Evolutionary conservation across 1,139 yeast species (phyloP).

Genomic region (Blastobotrys proliferans): DNA sequence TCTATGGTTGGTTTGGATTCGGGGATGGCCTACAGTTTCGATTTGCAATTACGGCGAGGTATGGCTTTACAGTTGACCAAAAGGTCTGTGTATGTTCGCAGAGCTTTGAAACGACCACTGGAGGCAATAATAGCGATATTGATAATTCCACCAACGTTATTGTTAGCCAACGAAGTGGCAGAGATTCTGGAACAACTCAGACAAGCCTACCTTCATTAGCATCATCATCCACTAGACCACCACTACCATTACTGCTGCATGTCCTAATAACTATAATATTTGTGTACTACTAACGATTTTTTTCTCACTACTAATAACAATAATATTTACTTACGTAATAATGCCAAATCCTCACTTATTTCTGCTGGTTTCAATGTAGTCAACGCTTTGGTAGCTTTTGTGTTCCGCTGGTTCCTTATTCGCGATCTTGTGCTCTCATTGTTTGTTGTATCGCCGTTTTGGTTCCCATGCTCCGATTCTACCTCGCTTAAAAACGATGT

Average conservation of each 20-base stretch:
- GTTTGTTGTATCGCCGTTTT: slow-evolving; percentile 4
- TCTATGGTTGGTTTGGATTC: slow-evolving; percentile 3
- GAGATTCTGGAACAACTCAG: too few relatives aligned
- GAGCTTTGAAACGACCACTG: too few relatives aligned
- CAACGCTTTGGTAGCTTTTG: slow-evolving; percentile 12
- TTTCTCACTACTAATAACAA: too few relatives aligned
- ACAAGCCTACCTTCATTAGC: not conserved
- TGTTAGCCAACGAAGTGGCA: too few relatives aligned
- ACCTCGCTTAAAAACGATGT: slow-evolving; percentile 19
- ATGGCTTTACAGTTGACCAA: not conserved
- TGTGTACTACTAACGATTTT: too few relatives aligned
- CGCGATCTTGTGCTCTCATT: slow-evolving; percentile 5
- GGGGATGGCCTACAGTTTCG: not conserved
- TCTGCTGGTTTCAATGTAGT: slow-evolving; percentile 16
- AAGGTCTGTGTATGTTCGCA: too few relatives aligned
- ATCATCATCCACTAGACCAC: not conserved
- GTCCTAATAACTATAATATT: too few relatives aligned
- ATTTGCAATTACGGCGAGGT: not conserved
- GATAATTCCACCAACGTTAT: too few relatives aligned
- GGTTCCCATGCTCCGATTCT: slow-evolving; percentile 12
- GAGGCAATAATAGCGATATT: too few relatives aligned
- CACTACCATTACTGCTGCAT: not conserved
- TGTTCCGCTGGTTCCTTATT: slow-evolving; percentile 8
- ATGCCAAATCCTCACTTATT: slow-evolving; percentile 9
- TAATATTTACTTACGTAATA: not conserved